phyloP scores from a whole-genome alignment of 2,329 filamentous ascomycete species.

The Emergomyces africanus region DNA sequence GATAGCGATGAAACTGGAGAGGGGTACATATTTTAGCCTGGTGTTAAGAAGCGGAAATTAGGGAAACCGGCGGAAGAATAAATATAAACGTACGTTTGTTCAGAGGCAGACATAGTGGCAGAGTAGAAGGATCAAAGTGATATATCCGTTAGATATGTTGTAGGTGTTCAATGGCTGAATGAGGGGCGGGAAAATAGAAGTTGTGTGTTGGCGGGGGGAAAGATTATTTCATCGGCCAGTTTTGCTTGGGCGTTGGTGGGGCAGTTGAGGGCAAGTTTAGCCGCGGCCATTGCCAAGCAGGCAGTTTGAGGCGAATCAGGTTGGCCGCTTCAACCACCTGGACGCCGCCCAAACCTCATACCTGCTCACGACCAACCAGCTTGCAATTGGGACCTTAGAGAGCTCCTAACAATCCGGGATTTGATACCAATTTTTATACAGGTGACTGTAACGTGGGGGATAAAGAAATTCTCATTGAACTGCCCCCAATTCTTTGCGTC shows the following conservation, averaged over 20 bases:
- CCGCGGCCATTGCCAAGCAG: background rate
- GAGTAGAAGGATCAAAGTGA: conserved; percentile 17
- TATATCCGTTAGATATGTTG: conserved; percentile 16
- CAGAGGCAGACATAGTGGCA: conserved; percentile 53
- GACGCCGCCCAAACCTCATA: no score
- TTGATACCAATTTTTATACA: background rate
- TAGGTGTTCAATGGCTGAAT: conserved; percentile 13
- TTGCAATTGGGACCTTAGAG: background rate
- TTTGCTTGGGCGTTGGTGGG: background rate
- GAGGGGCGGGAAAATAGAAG: conserved; percentile 15
- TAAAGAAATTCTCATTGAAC: background rate
- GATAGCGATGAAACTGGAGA: conserved; percentile 91
- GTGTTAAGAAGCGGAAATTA: background rate
- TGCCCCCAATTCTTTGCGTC: background rate
- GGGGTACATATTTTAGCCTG: conserved; percentile 8
- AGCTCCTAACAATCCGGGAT: background rate
- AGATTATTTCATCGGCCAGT: background rate
- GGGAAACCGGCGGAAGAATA: conserved; percentile 10
- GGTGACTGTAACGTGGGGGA: background rate
- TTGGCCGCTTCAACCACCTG: conserved; percentile 21
- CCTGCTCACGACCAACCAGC: background rate
- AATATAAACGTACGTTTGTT: conserved; percentile 64
- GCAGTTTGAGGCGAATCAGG: conserved; percentile 5
- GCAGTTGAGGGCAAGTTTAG: background rate
- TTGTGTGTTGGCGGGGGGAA: background rate